Evolutionary conservation across 2,329 filamentous ascomycete genomes (phyloP).

Genomic region (Fusarium duplospermum): DNA sequence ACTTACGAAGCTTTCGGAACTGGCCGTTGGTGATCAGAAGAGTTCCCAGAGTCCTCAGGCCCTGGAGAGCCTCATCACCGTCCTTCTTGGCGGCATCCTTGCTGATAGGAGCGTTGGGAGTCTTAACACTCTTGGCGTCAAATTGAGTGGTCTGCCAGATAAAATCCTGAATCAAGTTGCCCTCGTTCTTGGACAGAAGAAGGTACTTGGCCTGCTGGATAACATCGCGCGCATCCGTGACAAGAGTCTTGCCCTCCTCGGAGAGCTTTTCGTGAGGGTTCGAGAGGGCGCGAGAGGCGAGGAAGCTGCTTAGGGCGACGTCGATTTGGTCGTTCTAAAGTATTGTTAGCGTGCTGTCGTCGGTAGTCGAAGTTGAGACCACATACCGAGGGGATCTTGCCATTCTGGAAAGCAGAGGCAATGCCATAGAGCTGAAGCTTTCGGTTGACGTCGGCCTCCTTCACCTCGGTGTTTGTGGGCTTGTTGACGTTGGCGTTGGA

Average conservation of each 20-base stretch:
- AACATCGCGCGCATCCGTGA: constrained; percentile 81
- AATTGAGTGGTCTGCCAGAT: constrained; percentile 92
- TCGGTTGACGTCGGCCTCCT: constrained; percentile 88
- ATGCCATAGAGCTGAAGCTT: constrained; percentile 98
- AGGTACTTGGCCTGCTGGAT: constrained; percentile 87
- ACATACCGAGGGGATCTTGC: constrained; percentile 90
- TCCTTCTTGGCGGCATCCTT: constrained; percentile 86
- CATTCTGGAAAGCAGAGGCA: constrained; percentile 82
- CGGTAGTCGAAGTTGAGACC: neutral
- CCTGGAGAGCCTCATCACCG: constrained; percentile 84
- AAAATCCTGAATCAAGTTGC: constrained; percentile 94
- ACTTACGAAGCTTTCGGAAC: constrained; percentile 88
- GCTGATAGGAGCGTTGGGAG: constrained; percentile 75
- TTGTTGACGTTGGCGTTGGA: constrained; percentile 71
- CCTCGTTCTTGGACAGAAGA: constrained; percentile 92
- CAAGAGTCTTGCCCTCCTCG: constrained; percentile 80
- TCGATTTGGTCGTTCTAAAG: constrained; percentile 92
- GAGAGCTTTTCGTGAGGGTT: constrained; percentile 83
- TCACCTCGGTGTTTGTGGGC: constrained; percentile 77
- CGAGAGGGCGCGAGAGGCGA: constrained; percentile 76
- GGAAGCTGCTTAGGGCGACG: constrained; percentile 89
- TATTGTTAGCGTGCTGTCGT: constrained; percentile 1
- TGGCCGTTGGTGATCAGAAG: constrained; percentile 95
- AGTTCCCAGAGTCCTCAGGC: constrained; percentile 87
- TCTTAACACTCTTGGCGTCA: constrained; percentile 68